These are phyloP conservation scores for Agrocybe praecox DNA, from an alignment of 768 basidiomycete genomes.

Conservation along the genomic window DNA sequence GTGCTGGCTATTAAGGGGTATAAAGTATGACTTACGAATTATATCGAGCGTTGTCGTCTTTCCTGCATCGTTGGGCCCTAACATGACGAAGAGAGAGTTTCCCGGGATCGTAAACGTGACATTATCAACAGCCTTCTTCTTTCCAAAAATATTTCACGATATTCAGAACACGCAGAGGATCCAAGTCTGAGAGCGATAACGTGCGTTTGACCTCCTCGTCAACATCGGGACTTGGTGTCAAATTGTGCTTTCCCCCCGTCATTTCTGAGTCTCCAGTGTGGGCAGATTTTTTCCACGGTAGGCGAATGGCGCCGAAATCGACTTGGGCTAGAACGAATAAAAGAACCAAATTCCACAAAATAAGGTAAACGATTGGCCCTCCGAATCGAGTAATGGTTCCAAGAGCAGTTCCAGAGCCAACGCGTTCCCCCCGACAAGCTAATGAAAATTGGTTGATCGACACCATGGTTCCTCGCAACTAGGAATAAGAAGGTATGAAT, in stretches of 20 bases:
- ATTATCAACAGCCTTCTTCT: constrained; percentile 66
- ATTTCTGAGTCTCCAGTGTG: constrained; percentile 24
- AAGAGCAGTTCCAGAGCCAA: constrained; percentile 47
- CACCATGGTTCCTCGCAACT: constrained; percentile 71
- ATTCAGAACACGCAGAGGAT: constrained; percentile 62
- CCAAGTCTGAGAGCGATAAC: constrained; percentile 44
- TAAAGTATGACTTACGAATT: constrained; percentile 52
- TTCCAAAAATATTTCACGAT: constrained; percentile 63
- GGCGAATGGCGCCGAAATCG: constrained; percentile 52
- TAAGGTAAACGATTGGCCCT: constrained; percentile 75
- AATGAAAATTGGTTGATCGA: constrained; percentile 79
- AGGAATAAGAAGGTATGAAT: no score
- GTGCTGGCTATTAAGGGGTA: no score
- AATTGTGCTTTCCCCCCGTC: background rate
- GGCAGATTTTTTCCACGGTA: constrained; percentile 35
- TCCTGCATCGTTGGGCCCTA: constrained; percentile 84
- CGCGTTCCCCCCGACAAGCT: constrained; percentile 60
- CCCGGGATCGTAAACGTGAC: constrained; percentile 67
- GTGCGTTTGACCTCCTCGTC: constrained; percentile 38
- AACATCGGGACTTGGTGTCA: constrained; percentile 1
- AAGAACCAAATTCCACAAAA: constrained; percentile 59
- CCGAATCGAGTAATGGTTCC: constrained; percentile 64
- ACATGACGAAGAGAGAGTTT: constrained; percentile 66
- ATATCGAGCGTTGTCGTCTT: constrained; percentile 84
- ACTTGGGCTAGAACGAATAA: constrained; percentile 67